Evolutionary conservation across 176 grass and related monocot genomes (phyloP).

Genomic region (Dactylis glomerata): DNA sequence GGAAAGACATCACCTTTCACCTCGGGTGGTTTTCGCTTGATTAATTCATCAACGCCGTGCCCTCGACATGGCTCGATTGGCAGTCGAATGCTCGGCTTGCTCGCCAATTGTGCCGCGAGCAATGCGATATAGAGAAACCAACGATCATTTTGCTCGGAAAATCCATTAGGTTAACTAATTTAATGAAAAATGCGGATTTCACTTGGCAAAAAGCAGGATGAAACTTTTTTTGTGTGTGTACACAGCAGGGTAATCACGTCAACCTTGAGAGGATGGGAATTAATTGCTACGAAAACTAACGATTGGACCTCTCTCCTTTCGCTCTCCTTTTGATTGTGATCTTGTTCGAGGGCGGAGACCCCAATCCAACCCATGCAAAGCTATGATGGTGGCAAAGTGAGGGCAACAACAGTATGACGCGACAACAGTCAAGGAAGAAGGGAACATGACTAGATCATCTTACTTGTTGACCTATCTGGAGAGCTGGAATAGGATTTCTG

Average conservation of each 20-base stretch:
- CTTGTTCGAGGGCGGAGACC: too few relatives aligned
- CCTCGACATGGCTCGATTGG: neutral
- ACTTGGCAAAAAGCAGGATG: neutral
- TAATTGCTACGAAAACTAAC: neutral
- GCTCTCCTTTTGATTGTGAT: neutral
- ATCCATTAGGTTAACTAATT: neutral
- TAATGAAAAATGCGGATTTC: neutral
- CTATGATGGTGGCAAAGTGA: neutral
- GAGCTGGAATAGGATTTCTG: too few relatives aligned
- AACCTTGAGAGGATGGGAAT: neutral
- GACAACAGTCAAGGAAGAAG: neutral
- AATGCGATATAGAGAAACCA: neutral
- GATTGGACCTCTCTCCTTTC: neutral
- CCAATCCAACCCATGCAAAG: neutral
- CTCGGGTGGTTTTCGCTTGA: neutral
- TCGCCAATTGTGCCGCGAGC: neutral
- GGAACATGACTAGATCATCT: neutral
- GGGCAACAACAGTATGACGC: constrained; percentile 3
- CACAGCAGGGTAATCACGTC: neutral
- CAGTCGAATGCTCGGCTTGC: neutral
- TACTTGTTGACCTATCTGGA: neutral
- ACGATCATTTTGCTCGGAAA: neutral
- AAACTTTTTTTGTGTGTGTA: neutral
- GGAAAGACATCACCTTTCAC: neutral
- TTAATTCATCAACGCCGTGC: neutral